A percentile compares a stretch with the other conserved stretches of the same genome.
Evolutionary conservation across 2,329 filamentous ascomycete species (phyloP).

Genomic region (Beauveria rudraprayagi): DNA sequence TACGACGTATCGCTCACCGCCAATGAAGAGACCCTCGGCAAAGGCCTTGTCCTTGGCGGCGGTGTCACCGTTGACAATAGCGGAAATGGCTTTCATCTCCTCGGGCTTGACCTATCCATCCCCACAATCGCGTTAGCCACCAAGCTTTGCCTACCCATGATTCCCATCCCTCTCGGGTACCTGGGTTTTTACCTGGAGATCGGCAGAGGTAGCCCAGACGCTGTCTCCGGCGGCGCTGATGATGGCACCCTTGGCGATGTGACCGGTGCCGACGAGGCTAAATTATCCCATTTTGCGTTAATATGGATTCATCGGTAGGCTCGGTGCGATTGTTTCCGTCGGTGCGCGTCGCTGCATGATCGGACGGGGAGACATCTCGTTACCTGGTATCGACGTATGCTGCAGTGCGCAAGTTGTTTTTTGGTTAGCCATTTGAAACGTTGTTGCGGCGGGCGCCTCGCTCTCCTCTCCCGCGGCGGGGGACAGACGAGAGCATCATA

Average conservation of each 20-base stretch:
- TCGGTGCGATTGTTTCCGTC: not conserved
- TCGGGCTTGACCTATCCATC: slow-evolving; percentile 30
- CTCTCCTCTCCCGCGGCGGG: not conserved
- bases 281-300: slow-evolving; percentile 13
- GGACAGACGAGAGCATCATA: slow-evolving; percentile 12
- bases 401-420: slow-evolving; percentile 19
- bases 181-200: slow-evolving; percentile 57
- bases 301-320: slow-evolving; percentile 11
- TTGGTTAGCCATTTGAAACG: slow-evolving; percentile 14
- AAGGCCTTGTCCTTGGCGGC: slow-evolving; percentile 58
- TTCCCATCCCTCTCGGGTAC: not conserved
- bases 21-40: slow-evolving; percentile 65
- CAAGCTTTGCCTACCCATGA: no score
- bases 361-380: not conserved
- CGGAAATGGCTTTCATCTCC: slow-evolving; percentile 52
- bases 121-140: not conserved
- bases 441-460: slow-evolving; percentile 21
- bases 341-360: not conserved
- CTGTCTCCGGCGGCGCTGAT: slow-evolving; percentile 74
- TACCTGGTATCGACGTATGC: slow-evolving; percentile 46
- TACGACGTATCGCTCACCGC: slow-evolving; percentile 69
- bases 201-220: slow-evolving; percentile 63
- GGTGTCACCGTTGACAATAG: slow-evolving; percentile 38
- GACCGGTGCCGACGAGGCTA: slow-evolving; percentile 72
- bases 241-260: slow-evolving; percentile 79